Conservation (phyloP, 2,329 filamentous ascomycete genomes). For the Neopestalotiopsis sp. region DNA sequence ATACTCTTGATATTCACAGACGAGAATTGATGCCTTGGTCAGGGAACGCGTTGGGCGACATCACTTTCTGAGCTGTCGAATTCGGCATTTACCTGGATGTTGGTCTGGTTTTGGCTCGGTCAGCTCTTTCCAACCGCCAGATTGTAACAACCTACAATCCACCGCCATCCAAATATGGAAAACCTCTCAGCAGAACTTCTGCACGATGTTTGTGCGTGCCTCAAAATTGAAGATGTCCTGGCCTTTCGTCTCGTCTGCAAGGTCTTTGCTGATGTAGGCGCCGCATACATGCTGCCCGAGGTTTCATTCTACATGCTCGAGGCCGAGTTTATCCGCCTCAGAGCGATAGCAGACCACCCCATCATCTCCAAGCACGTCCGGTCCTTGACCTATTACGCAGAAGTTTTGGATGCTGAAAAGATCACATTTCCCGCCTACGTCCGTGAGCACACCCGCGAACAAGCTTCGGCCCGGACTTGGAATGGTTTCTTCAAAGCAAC, state of each 20-base stretch:
- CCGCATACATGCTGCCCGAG: constrained; percentile 47
- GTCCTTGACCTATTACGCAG: constrained; percentile 30
- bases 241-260: constrained; percentile 30
- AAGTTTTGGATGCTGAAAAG: constrained; percentile 21
- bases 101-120: no score
- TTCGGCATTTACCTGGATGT: no score
- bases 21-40: no score
- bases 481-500: constrained; percentile 19
- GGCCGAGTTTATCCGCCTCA: constrained; percentile 28
- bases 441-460: not conserved
- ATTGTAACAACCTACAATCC: no score
- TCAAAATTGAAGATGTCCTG: constrained; percentile 28
- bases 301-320: constrained; percentile 32
- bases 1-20: no score
- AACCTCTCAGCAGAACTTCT: constrained; percentile 30
- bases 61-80: no score
- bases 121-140: no score
- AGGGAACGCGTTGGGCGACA: no score
- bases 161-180: not conserved
- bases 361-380: constrained; percentile 30
- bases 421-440: not conserved
- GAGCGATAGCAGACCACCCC: constrained; percentile 17
- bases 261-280: constrained; percentile 30
- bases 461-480: not conserved
- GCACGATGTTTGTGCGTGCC: constrained; percentile 29